These are phyloP conservation scores for Cordyceps cateniannulata DNA, from an alignment of 2,329 filamentous ascomycete genomes.

Conservation along the genomic window DNA sequence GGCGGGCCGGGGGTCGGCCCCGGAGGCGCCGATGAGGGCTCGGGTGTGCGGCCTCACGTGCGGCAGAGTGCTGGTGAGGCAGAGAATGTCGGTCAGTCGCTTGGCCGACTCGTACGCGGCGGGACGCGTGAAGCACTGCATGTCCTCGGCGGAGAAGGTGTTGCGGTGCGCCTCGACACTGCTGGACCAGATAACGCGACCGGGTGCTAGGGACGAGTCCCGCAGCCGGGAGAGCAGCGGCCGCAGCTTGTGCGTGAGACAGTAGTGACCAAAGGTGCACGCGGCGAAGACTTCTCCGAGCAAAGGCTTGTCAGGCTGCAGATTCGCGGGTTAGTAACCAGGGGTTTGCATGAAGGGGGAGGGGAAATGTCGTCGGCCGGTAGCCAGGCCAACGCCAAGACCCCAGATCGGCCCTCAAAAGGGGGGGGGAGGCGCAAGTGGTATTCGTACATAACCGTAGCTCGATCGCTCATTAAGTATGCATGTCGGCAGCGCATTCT, in stretches of 20 bases:
- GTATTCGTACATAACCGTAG: conserved; percentile 28
- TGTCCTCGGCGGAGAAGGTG: conserved; percentile 59
- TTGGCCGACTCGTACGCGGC: conserved; percentile 82
- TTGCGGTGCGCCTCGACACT: conserved; percentile 61
- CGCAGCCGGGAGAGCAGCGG: conserved; percentile 57
- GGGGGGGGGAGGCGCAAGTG: not conserved
- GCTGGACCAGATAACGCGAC: conserved; percentile 79
- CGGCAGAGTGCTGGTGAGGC: conserved; percentile 65
- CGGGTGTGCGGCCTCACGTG: conserved; percentile 51
- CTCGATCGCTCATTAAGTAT: conserved; percentile 34
- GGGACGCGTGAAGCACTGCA: conserved; percentile 61
- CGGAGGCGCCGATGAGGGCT: conserved; percentile 42
- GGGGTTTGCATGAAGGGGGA: too few species aligned
- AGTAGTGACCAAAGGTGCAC: conserved; percentile 93
- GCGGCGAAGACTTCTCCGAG: conserved; percentile 82
- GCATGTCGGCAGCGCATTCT: conserved; percentile 50
- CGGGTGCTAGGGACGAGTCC: conserved; percentile 35
- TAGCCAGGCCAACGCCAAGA: not conserved
- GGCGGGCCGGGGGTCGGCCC: not conserved
- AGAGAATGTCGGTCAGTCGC: conserved; percentile 75
- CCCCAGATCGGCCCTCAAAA: not conserved
- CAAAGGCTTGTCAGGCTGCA: conserved; percentile 46
- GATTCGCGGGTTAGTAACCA: not conserved
- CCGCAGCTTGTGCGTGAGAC: conserved; percentile 74
- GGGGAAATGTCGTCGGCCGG: not conserved